phyloP scores from a whole-genome alignment of 108 stramenopile genomes.

The Phaeodactylum tricornutum region DNA sequence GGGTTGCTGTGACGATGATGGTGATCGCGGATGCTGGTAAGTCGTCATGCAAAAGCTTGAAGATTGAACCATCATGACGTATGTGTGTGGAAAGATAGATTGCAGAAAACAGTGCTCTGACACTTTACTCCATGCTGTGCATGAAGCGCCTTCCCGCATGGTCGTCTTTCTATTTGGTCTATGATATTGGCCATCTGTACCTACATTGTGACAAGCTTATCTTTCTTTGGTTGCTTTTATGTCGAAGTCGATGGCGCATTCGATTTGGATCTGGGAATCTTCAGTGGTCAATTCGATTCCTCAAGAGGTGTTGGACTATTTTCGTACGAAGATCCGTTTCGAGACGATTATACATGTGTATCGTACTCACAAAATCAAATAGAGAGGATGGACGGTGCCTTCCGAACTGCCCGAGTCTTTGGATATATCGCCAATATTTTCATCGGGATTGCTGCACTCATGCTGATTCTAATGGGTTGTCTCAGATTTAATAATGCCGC shows the following conservation, averaged over 20 bases:
- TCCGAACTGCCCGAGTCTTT: conserved; percentile 3
- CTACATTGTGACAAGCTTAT: neutral
- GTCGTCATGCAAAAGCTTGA: too few relatives aligned
- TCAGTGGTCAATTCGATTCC: neutral
- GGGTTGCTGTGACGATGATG: too few relatives aligned
- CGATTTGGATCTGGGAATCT: neutral
- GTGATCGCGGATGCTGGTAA: too few relatives aligned
- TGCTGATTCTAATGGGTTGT: conserved; percentile 3
- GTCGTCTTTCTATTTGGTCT: neutral
- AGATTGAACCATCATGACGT: too few relatives aligned
- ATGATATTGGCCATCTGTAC: neutral
- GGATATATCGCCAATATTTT: conserved; percentile 2
- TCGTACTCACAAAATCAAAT: conserved; percentile 6
- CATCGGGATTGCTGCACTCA: neutral
- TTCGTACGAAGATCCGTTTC: conserved; percentile 1
- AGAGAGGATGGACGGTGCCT: neutral
- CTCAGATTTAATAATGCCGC: neutral
- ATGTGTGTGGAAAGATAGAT: too few relatives aligned
- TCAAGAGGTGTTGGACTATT: conserved; percentile 1
- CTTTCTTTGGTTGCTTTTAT: conserved; percentile 3
- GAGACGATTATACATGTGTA: neutral
- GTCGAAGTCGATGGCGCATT: conserved; percentile 2
- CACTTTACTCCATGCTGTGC: too few relatives aligned
- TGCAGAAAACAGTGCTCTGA: too few relatives aligned
- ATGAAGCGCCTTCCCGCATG: conserved; percentile 7